A percentile compares a stretch with the other conserved stretches of the same genome.
Conservation (phyloP, 176 grass and related monocot species). For the Typha latifolia region DNA sequence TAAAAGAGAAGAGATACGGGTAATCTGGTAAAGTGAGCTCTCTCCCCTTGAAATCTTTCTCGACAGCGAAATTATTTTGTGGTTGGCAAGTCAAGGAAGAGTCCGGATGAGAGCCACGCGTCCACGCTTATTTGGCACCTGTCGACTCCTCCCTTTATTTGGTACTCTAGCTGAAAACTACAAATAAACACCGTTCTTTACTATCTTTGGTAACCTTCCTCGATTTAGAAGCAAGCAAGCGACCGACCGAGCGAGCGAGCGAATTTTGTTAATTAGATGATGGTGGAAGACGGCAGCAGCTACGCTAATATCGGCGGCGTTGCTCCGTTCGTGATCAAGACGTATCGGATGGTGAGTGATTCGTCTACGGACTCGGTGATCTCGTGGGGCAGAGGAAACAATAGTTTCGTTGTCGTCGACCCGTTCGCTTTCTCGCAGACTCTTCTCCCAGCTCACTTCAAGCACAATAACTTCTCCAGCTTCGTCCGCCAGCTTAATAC, state of each 20-base stretch:
- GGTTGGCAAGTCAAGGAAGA: conserved; percentile 22
- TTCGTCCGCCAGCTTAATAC: conserved; percentile 95
- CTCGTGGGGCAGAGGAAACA: conserved; percentile 52
- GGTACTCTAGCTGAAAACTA: no score
- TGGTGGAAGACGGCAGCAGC: not conserved
- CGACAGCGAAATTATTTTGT: conserved; percentile 4
- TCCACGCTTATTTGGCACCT: conserved; percentile 29
- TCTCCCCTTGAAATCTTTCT: no score
- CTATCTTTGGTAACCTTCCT: conserved; percentile 17
- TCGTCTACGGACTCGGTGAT: conserved; percentile 49
- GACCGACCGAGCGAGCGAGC: no score
- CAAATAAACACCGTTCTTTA: not conserved
- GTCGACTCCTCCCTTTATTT: conserved; percentile 20
- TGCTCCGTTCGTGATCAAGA: conserved; percentile 76
- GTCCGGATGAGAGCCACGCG: conserved; percentile 34
- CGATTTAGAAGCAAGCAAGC: no score
- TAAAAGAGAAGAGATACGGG: no score
- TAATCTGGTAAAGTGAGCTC: not conserved
- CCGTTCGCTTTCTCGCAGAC: conserved; percentile 66
- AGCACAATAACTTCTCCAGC: conserved; percentile 94
- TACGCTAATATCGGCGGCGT: conserved; percentile 2
- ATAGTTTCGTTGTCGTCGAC: conserved; percentile 84
- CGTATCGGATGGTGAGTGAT: conserved; percentile 80
- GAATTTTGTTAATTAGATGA: not conserved
- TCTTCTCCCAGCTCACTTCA: conserved; percentile 77